phyloP scores from a whole-genome alignment of 2,329 filamentous ascomycete genomes.

The Bipolaris zeicola region DNA sequence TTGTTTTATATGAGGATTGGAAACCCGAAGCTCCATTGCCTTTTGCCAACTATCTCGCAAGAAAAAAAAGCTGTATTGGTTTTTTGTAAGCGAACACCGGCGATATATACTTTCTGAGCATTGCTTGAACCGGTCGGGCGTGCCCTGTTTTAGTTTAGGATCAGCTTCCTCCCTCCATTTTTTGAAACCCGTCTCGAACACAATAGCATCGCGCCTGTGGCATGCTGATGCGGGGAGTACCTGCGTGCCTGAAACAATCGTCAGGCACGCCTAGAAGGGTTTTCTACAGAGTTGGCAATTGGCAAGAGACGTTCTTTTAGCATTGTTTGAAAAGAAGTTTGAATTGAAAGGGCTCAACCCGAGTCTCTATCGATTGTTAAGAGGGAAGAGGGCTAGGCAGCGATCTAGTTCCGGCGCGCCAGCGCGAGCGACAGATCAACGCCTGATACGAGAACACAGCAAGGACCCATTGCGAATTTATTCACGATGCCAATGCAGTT shows the following conservation, averaged over 20 bases:
- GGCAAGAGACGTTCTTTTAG: too few relatives aligned
- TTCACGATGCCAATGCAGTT: slow-evolving; percentile 39
- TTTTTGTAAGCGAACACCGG: too few relatives aligned
- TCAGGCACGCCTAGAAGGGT: slow-evolving; percentile 6
- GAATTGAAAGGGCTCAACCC: background rate
- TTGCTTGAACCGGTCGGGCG: background rate
- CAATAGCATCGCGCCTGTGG: background rate
- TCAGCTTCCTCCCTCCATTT: too few relatives aligned
- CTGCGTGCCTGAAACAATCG: slow-evolving; percentile 10
- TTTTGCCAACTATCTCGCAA: background rate
- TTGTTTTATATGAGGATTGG: background rate
- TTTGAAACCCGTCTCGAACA: slow-evolving; percentile 12
- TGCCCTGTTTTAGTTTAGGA: background rate
- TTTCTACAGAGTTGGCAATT: background rate
- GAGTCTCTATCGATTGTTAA: background rate
- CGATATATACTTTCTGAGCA: background rate
- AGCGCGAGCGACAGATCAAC: too few relatives aligned
- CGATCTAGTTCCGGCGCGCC: background rate
- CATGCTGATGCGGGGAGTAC: slow-evolving; percentile 4
- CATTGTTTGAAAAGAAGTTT: background rate
- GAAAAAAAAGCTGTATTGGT: background rate
- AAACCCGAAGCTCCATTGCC: background rate
- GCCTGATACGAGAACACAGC: background rate
- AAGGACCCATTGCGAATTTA: background rate
- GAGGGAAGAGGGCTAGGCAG: background rate